A percentile compares a stretch with the other conserved stretches of the same genome.
Evolutionary conservation across 2,329 filamentous ascomycete species (phyloP).

Genomic region (Fusarium torreyae): DNA sequence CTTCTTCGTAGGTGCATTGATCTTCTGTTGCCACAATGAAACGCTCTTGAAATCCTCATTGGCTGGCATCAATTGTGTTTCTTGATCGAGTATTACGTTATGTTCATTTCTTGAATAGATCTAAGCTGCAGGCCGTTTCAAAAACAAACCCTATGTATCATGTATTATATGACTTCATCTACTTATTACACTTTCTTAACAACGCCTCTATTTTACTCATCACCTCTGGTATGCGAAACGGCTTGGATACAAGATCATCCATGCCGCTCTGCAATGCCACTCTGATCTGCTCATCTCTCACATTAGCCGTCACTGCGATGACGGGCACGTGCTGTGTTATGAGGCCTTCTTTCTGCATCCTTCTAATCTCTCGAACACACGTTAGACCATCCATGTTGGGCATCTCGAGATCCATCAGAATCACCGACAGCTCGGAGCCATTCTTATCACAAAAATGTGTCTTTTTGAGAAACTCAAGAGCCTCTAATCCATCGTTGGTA

Average conservation of each 20-base stretch:
- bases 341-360: constrained; percentile 54
- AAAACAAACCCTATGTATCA: neutral
- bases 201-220: constrained; percentile 66
- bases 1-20: constrained; percentile 1
- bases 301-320: constrained; percentile 65
- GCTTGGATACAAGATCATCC: constrained; percentile 71
- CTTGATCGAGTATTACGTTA: too few relatives aligned
- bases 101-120: too few relatives aligned
- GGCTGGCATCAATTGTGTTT: too few relatives aligned
- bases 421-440: constrained; percentile 54
- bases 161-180: neutral
- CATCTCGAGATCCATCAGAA: constrained; percentile 66
- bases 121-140: too few relatives aligned
- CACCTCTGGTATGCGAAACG: constrained; percentile 68
- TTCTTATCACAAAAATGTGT: constrained; percentile 50
- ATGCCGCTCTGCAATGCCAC: constrained; percentile 57
- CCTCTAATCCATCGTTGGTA: constrained; percentile 75
- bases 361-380: constrained; percentile 58
- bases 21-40: too few relatives aligned
- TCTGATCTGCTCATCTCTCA: constrained; percentile 63
- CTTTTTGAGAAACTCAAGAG: constrained; percentile 56
- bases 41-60: too few relatives aligned
- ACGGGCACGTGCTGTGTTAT: constrained; percentile 58
- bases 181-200: constrained; percentile 14
- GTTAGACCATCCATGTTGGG: constrained; percentile 64